phyloP scores from a whole-genome alignment of 306 rosid genomes.

The Prunus dulcis region DNA sequence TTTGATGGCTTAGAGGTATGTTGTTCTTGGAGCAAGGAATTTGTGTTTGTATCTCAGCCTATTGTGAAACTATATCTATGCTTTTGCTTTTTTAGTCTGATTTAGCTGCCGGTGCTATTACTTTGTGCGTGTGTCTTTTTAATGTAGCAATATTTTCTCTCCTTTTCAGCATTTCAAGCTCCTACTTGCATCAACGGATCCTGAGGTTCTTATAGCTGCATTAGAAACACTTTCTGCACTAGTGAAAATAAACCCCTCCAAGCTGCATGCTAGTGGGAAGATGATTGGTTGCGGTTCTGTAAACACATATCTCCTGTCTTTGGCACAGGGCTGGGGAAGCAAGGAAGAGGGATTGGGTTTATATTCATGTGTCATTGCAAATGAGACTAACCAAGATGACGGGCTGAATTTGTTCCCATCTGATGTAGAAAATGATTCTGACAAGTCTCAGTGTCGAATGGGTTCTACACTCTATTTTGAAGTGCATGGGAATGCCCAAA shows the following conservation, averaged over 20 bases:
- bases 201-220: conserved; percentile 80
- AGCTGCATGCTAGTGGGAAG: conserved; percentile 89
- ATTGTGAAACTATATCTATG: neutral
- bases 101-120: conserved; percentile 1
- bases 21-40: conserved; percentile 11
- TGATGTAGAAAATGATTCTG: conserved; percentile 58
- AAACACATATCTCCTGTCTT: conserved; percentile 79
- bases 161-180: conserved; percentile 86
- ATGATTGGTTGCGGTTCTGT: conserved; percentile 90
- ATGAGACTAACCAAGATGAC: conserved; percentile 69
- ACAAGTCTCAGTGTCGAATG: conserved; percentile 62
- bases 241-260: conserved; percentile 89
- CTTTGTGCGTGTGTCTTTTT: neutral
- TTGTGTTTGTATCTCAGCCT: neutral
- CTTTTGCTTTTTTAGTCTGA: neutral
- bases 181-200: conserved; percentile 86
- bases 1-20: conserved; percentile 96
- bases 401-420: conserved; percentile 79
- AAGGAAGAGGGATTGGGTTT: conserved; percentile 97
- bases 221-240: conserved; percentile 89
- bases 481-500: conserved; percentile 62
- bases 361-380: conserved; percentile 81
- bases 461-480: conserved; percentile 96
- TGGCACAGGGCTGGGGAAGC: conserved; percentile 99
- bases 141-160: neutral